These are phyloP conservation scores for Gillenia trifoliata DNA, from an alignment of 306 rosid genomes.

Conservation along the genomic window DNA sequence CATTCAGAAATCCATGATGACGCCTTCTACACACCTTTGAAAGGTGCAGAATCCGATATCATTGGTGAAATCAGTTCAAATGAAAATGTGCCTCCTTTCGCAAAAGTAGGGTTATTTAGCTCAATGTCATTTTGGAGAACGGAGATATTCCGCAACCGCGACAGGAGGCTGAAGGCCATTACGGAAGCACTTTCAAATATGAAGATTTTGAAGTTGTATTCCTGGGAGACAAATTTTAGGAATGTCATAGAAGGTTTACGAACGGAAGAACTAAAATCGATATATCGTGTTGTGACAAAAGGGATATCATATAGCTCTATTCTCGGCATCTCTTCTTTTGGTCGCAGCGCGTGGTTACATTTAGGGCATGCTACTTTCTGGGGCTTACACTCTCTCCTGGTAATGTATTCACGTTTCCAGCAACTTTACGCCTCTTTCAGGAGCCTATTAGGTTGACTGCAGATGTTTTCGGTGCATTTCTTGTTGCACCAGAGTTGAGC, in stretches of 20 bases:
- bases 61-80: too few relatives aligned
- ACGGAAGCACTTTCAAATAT: constrained; percentile 21
- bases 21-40: too few relatives aligned
- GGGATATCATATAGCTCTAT: constrained; percentile 11
- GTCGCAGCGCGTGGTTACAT: constrained; percentile 14
- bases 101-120: too few relatives aligned
- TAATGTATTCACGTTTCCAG: constrained; percentile 21
- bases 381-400: constrained; percentile 13
- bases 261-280: constrained; percentile 15
- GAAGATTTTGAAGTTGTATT: constrained; percentile 25
- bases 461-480: constrained; percentile 24
- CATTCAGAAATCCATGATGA: not conserved
- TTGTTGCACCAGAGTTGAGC: constrained; percentile 26
- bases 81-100: too few relatives aligned
- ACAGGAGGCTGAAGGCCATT: constrained; percentile 14
- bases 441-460: constrained; percentile 23
- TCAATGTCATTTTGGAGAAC: too few relatives aligned
- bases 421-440: constrained; percentile 25
- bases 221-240: constrained; percentile 28
- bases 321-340: constrained; percentile 23
- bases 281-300: constrained; percentile 6
- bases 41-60: too few relatives aligned
- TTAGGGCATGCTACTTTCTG: constrained; percentile 26
- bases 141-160: too few relatives aligned
- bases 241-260: constrained; percentile 11